Conservation (phyloP, 2,329 filamentous ascomycete genomes). For the Ilyonectria mors-panacis region DNA sequence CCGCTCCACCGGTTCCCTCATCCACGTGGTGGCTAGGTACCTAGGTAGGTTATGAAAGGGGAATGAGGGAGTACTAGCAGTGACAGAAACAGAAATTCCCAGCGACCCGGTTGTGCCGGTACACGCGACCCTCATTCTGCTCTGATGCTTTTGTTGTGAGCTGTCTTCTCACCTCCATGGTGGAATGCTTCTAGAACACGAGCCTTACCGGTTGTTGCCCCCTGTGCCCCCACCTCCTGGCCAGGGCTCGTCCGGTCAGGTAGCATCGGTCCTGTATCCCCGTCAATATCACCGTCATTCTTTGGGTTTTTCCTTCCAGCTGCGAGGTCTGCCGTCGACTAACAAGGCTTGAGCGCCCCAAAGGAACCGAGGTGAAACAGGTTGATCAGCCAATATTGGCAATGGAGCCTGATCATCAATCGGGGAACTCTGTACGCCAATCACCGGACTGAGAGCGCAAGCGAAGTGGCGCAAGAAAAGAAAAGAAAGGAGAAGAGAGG, state of each 20-base stretch:
- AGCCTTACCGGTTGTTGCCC: neutral
- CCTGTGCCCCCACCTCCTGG: conserved; percentile 2
- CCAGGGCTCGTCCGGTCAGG: neutral
- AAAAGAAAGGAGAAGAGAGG: neutral
- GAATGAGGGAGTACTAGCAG: neutral
- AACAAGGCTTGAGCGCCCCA: conserved; percentile 8
- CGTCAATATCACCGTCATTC: conserved; percentile 2
- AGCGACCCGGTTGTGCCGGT: neutral
- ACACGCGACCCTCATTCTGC: neutral
- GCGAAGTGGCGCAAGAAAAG: neutral
- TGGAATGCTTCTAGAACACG: conserved; percentile 15
- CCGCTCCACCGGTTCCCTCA: neutral
- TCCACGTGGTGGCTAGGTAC: conserved; percentile 19
- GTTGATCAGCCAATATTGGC: neutral
- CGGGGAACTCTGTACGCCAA: neutral
- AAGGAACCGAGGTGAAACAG: conserved; percentile 8
- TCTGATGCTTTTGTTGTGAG: neutral
- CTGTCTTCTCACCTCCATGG: neutral
- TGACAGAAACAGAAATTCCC: neutral
- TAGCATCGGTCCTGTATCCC: neutral
- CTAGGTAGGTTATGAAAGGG: neutral
- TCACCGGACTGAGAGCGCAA: neutral
- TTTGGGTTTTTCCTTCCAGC: conserved; percentile 24
- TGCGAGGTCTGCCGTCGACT: conserved; percentile 5
- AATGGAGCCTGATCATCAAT: neutral